These are phyloP conservation scores for Saccharum spontaneum DNA, from an alignment of 176 grass and related monocot genomes.

Conservation along the genomic window DNA sequence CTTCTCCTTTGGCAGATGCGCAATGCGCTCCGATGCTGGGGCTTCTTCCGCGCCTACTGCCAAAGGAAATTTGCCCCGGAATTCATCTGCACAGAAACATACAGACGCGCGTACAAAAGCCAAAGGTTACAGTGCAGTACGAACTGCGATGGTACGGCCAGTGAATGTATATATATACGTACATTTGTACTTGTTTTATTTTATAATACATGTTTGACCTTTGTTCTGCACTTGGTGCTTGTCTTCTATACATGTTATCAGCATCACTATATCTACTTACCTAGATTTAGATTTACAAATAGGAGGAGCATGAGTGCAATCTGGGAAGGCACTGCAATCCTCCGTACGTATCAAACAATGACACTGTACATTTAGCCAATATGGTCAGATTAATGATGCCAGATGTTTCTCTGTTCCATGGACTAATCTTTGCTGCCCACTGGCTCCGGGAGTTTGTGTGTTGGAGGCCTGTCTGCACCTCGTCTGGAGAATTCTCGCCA, in stretches of 20 bases:
- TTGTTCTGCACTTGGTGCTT: constrained; percentile 3
- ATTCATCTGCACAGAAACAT: constrained; percentile 40
- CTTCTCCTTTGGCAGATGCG: constrained; percentile 45
- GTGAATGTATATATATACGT: neutral
- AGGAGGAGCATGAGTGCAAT: neutral
- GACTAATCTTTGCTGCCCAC: constrained; percentile 57
- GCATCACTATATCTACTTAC: neutral
- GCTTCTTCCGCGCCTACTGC: neutral
- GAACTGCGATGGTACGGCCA: neutral
- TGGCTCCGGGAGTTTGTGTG: constrained; percentile 76
- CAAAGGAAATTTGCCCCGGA: constrained; percentile 61
- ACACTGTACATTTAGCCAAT: constrained; percentile 15
- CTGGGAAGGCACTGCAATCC: neutral
- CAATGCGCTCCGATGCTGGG: neutral
- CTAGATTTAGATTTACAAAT: constrained; percentile 6
- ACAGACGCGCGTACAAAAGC: neutral
- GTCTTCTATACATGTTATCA: neutral
- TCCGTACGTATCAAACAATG: constrained; percentile 1
- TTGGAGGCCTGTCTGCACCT: constrained; percentile 47
- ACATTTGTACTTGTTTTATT: neutral
- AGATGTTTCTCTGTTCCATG: neutral
- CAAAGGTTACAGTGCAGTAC: neutral
- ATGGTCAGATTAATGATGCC: neutral
- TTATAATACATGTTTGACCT: neutral
- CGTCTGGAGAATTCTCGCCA: constrained; percentile 93